A percentile compares a stretch with the other conserved stretches of the same genome.
Evolutionary conservation across 495 filamentous ascomycete genomes (phyloP).

Genomic region (Aspergillus asperescens): DNA sequence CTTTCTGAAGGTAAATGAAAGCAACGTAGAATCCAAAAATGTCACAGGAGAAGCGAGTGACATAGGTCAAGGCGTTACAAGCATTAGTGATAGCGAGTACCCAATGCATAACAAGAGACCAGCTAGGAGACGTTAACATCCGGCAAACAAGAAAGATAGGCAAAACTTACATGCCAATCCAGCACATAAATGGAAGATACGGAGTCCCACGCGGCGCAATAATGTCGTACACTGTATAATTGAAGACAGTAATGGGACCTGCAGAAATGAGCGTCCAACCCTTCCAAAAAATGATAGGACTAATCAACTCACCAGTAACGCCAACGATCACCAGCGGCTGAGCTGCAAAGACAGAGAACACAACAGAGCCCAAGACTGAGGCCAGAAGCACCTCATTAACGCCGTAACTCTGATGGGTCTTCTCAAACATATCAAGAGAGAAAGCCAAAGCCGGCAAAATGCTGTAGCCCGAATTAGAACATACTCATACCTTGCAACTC

Average conservation of each 20-base stretch:
- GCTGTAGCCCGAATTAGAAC: slow-evolving; percentile 37
- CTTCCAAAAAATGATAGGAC: neutral
- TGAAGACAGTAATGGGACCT: slow-evolving; percentile 82
- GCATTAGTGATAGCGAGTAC: slow-evolving; percentile 71
- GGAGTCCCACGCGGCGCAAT: slow-evolving; percentile 62
- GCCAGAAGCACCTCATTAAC: slow-evolving; percentile 81
- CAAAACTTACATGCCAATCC: slow-evolving; percentile 64
- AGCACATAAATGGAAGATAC: slow-evolving; percentile 79
- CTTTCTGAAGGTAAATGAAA: slow-evolving; percentile 81
- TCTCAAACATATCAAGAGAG: slow-evolving; percentile 79
- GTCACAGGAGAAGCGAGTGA: slow-evolving; percentile 80
- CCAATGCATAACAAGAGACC: slow-evolving; percentile 79
- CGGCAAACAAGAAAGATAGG: neutral
- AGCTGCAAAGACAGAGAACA: slow-evolving; percentile 68
- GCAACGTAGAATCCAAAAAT: slow-evolving; percentile 88
- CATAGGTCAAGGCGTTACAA: slow-evolving; percentile 74
- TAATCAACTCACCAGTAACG: slow-evolving; percentile 58
- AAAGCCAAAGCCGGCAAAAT: slow-evolving; percentile 79
- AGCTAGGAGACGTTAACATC: slow-evolving; percentile 38
- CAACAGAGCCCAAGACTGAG: slow-evolving; percentile 70
- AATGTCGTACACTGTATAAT: slow-evolving; percentile 83
- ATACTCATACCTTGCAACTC: neutral
- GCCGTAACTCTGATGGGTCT: slow-evolving; percentile 72
- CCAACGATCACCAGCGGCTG: slow-evolving; percentile 85
- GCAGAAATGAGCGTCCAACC: slow-evolving; percentile 8